Conservation (phyloP, 2,329 filamentous ascomycete genomes). For the Diaporthe caulivora region DNA sequence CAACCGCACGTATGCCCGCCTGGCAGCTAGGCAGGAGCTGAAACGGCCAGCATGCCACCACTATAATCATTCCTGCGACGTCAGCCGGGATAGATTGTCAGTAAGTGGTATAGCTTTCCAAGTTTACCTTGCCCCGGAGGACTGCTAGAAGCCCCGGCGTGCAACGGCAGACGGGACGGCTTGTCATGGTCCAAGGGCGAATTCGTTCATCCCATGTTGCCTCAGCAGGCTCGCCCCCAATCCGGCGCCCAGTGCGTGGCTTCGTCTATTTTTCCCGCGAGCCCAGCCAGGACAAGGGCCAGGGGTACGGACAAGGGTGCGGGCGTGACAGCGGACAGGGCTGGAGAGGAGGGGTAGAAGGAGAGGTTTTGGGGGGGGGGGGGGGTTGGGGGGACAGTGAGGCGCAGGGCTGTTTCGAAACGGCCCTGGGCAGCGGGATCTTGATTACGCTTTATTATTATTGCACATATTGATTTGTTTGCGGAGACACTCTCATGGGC, state of each 20-base stretch:
- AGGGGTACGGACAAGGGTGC: neutral
- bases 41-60: slow-evolving; percentile 6
- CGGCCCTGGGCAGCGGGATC: slow-evolving; percentile 4
- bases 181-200: neutral
- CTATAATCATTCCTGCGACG: neutral
- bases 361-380: neutral
- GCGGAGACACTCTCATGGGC: slow-evolving; percentile 4
- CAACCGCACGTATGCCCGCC: neutral
- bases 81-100: slow-evolving; percentile 1
- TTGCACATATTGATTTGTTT: neutral
- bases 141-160: neutral
- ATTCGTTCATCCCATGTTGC: neutral
- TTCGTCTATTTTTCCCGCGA: slow-evolving; percentile 6
- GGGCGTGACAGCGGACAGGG: slow-evolving; percentile 10
- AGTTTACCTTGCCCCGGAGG: neutral
- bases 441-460: slow-evolving; percentile 4
- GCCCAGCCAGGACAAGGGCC: neutral
- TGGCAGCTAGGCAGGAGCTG: neutral
- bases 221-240: neutral
- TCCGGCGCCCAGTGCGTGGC: neutral
- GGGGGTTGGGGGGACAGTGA: neutral
- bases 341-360: slow-evolving; percentile 13
- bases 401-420: slow-evolving; percentile 9
- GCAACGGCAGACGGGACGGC: slow-evolving; percentile 16
- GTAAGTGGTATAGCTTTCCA: neutral